Base-by-base conservation (phyloP, 2,329 filamentous ascomycete genomes). In the Colletotrichum trifolii region DNA sequence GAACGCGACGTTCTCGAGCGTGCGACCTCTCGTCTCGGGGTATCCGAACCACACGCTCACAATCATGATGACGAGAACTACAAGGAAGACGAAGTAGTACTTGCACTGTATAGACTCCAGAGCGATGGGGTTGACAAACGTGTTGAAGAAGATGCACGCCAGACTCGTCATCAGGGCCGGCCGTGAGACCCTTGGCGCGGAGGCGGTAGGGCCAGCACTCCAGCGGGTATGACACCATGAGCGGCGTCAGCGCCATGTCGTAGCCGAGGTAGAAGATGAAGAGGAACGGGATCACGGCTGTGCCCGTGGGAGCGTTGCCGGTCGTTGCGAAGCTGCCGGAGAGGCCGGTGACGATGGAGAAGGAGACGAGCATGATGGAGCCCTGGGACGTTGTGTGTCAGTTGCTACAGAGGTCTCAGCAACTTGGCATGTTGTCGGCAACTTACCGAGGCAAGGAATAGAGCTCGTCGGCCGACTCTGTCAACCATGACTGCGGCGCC, bases 91-190 rank as follows among this genome's bases (percentile, higher is more conserved):
- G 7, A 82, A 78, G 67, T 81, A 82, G 64, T 81, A 82, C 40
- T 73, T 75, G 80, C 80, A 82, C 52, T 74, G 69, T 25, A 77
- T 74, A 12, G 74, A 74, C 8, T 72, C 64, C 6, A 82, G 75
- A 0, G 79, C 80, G 38, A 82, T 77, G 1, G 80, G 78, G 73
- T 82, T 82, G 70, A 81, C 78, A 47, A 79, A 80, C 40, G 76
- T 81, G 34, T 77, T 78, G 71, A 81, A 81, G 70, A 81, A 81
- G 39, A 79, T 74, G 53, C 59, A 64, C 52, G 13, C 40, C 12
- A 60, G 43, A 8, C 49, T 49, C 6, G 36, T 36, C 49, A 48
- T 43, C 5, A 46, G 62, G 2, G 39, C 46, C 4, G 17, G 17
- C 17, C 13, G 61, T 42, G 10, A 62, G 57, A 0, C 58, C 66